phyloP scores from a whole-genome alignment of 768 basidiomycete genomes.

The Coprinellus micaceus region DNA sequence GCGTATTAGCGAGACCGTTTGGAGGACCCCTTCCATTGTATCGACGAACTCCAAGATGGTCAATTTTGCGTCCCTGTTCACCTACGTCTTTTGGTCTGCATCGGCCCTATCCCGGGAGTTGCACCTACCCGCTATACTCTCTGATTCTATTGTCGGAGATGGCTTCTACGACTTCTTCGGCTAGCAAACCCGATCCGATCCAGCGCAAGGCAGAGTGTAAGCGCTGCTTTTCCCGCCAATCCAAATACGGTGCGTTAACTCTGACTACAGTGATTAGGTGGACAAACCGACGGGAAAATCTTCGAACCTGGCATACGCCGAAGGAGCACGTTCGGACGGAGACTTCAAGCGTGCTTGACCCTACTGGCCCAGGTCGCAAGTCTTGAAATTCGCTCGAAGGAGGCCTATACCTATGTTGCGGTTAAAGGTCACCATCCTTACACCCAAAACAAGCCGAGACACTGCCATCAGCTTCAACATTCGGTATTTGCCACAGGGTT shows the following conservation, averaged over 20 bases:
- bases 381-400: slow-evolving; percentile 55
- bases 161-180: slow-evolving; percentile 51
- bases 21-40: too few species aligned
- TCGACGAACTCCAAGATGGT: neutral
- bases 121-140: slow-evolving; percentile 43
- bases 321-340: slow-evolving; percentile 52
- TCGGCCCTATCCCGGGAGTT: slow-evolving; percentile 9
- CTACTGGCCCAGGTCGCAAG: slow-evolving; percentile 52
- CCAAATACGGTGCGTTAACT: neutral
- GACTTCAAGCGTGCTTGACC: slow-evolving; percentile 38
- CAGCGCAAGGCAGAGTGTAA: slow-evolving; percentile 65
- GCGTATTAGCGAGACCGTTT: too few species aligned
- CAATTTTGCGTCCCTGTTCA: neutral
- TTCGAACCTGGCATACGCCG: slow-evolving; percentile 55
- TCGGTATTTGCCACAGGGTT: slow-evolving; percentile 60
- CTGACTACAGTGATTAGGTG: slow-evolving; percentile 42
- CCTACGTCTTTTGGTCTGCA: neutral
- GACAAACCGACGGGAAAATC: slow-evolving; percentile 44
- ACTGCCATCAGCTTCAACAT: slow-evolving; percentile 38
- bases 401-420: slow-evolving; percentile 48
- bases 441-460: neutral
- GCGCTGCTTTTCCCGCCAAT: slow-evolving; percentile 13
- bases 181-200: slow-evolving; percentile 50
- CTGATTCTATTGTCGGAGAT: slow-evolving; percentile 41
- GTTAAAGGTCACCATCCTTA: slow-evolving; percentile 33